These are phyloP conservation scores for Mitragyna speciosa DNA, from an alignment of 257 asterid genomes.

Conservation along the genomic window DNA sequence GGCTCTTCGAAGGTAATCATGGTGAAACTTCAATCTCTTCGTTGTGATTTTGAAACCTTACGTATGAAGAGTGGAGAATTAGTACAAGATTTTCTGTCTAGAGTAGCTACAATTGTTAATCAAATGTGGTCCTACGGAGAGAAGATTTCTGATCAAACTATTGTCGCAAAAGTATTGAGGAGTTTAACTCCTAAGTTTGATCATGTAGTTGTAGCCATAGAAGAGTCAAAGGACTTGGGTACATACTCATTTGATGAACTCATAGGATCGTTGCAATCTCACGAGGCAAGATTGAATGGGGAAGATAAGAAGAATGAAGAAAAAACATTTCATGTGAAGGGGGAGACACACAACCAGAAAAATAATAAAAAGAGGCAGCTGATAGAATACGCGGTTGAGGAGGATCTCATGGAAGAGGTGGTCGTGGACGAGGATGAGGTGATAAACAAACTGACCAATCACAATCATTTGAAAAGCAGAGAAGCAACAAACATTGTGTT, in stretches of 20 bases:
- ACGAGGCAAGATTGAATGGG: conserved; percentile 14
- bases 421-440: not conserved
- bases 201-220: not conserved
- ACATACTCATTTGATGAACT: not conserved
- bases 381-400: not conserved
- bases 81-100: not conserved
- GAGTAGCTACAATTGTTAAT: conserved; percentile 10
- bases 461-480: too few species aligned
- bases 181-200: conserved; percentile 9
- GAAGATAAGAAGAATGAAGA: conserved; percentile 8
- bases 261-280: conserved; percentile 18
- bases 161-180: conserved; percentile 1
- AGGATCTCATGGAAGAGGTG: not conserved
- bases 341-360: not conserved
- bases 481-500: too few species aligned
- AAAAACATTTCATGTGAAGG: conserved; percentile 11
- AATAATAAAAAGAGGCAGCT: too few species aligned
- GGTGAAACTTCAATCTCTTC: conserved; percentile 6
- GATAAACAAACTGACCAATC: too few species aligned
- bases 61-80: not conserved
- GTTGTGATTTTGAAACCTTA: not conserved
- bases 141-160: not conserved
- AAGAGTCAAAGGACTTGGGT: not conserved
- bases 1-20: conserved; percentile 2
- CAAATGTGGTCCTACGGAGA: conserved; percentile 9